A percentile compares a stretch with the other conserved stretches of the same genome.
Conservation (phyloP, 805 yeast species). For the Candida coquimbonensis region DNA sequence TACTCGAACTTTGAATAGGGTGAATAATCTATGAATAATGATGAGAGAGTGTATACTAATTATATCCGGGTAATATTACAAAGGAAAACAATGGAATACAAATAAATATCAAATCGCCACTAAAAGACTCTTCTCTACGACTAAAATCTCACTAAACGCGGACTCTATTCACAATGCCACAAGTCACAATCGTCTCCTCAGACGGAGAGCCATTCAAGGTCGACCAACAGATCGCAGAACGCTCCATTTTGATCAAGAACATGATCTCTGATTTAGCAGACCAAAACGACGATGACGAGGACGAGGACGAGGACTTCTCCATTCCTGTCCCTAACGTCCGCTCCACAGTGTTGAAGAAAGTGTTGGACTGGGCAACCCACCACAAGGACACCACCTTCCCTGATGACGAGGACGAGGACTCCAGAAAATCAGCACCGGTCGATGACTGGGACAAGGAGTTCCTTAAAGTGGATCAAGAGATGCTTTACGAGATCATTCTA, state of each 20-base stretch:
- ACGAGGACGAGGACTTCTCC: constrained; percentile 59
- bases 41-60: too few relatives aligned
- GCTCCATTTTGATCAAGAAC: constrained; percentile 78
- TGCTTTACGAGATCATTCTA: constrained; percentile 71
- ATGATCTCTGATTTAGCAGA: constrained; percentile 66
- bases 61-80: too few relatives aligned
- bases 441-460: constrained; percentile 95
- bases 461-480: constrained; percentile 87
- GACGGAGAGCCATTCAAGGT: constrained; percentile 78
- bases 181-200: constrained; percentile 57
- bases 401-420: constrained; percentile 77
- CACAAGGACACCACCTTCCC: constrained; percentile 77
- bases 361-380: constrained; percentile 95
- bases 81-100: too few relatives aligned
- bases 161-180: constrained; percentile 9
- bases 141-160: too few relatives aligned
- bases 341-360: constrained; percentile 79
- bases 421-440: constrained; percentile 83
- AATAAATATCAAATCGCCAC: too few relatives aligned
- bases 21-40: background rate
- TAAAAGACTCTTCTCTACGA: too few relatives aligned
- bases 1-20: constrained; percentile 60
- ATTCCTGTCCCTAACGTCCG: constrained; percentile 90
- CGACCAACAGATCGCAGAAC: constrained; percentile 76
- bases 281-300: constrained; percentile 39